Base-by-base conservation (phyloP, 257 asterid species). In the Solanum ossicruentum region DNA sequence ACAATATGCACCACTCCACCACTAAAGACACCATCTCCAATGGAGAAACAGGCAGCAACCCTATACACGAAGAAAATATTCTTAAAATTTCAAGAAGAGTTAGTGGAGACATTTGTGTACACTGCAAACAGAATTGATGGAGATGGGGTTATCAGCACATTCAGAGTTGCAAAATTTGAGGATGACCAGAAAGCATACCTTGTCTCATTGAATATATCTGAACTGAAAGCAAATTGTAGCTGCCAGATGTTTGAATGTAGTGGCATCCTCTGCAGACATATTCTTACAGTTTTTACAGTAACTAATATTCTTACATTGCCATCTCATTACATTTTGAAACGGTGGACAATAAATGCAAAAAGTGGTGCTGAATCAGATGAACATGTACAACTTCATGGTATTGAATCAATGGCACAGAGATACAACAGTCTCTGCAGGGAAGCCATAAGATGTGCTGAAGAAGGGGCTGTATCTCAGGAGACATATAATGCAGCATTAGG, bases 311-410 rank as follows among this genome's bases (percentile, higher is more conserved):
- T 94, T 45, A 94, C 97, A 12, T 85, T 96, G 88, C 98, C 99
- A 55, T 83, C 95, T 17, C 97, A 89, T 84, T 96, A 93, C 89
- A 94, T 96, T 84, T 87, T 94, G 88, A 94, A 93, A 87, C 92
- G 99, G 82, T 96, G 99, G 99, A 96, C 99, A 20, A 91, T 90
- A 90, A 93, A 93, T 83, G 98, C 98, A 83, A 93, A 87, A 91
- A 88, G 88, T 85, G 80, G 43, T n/a, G 86, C 83, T 86, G 89
- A 84, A 73, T 86, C 87, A 84, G 98, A 91, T n/a, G 96, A 90
- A 83, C 88, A 23, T 49, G 87, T 85, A 36, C 94, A 89, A 70
- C 84, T 80, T 80, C 91, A 88, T 85, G 90, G 85, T 71, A 91
- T 84, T 1, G 92, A 89, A 72, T 89, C 97, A 79, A 83, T 94